Percentiles rank a stretch among this genome's conserved stretches.
These are phyloP conservation scores for Lepiota brunneoincarnata DNA, from an alignment of 768 basidiomycete species.

Conservation along the genomic window DNA sequence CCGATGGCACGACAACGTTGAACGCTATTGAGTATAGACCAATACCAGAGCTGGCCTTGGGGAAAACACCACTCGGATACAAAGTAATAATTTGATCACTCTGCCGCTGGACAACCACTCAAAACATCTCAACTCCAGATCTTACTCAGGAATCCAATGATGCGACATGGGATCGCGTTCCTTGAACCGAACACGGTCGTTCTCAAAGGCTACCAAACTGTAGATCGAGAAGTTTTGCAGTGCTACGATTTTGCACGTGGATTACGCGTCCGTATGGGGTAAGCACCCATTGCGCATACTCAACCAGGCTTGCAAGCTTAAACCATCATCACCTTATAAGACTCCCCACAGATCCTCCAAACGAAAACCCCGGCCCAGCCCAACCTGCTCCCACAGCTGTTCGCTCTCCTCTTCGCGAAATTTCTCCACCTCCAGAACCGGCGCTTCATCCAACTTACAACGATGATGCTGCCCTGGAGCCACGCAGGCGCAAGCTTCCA, in stretches of 20 bases:
- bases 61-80: slow-evolving; percentile 75
- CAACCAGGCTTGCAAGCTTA: background rate
- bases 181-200: slow-evolving; percentile 69
- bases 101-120: background rate
- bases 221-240: slow-evolving; percentile 61
- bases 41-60: slow-evolving; percentile 64
- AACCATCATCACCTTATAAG: slow-evolving; percentile 1
- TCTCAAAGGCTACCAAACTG: slow-evolving; percentile 58
- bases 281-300: slow-evolving; percentile 20
- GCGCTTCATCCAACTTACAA: slow-evolving; percentile 21
- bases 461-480: slow-evolving; percentile 38
- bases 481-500: slow-evolving; percentile 35
- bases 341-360: slow-evolving; percentile 15
- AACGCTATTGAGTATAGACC: slow-evolving; percentile 77
- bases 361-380: slow-evolving; percentile 15
- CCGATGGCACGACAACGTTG: slow-evolving; percentile 70
- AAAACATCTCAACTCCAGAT: slow-evolving; percentile 41
- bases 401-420: slow-evolving; percentile 39
- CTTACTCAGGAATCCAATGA: slow-evolving; percentile 62
- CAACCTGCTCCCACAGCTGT: slow-evolving; percentile 8
- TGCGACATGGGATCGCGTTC: slow-evolving; percentile 71
- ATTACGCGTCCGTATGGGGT: slow-evolving; percentile 70
- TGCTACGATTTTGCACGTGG: slow-evolving; percentile 58
- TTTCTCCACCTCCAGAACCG: slow-evolving; percentile 31
- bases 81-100: slow-evolving; percentile 51